Base-by-base conservation (phyloP, 805 yeast species). In the Kodamaea leandrae region DNA sequence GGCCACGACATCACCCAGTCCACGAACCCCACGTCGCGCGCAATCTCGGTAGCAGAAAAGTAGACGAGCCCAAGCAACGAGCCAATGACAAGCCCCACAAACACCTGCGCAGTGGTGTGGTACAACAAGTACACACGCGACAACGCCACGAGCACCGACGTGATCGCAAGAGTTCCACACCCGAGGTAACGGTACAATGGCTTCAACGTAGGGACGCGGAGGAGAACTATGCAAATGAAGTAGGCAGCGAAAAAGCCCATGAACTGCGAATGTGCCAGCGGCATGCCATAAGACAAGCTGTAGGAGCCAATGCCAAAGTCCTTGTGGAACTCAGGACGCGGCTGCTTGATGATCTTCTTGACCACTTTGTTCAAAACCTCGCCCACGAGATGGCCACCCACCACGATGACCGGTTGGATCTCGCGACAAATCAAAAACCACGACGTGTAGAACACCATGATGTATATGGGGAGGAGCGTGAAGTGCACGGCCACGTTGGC, bases 201-300 rank as follows among this genome's bases (percentile, higher is more conserved):
- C 4, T 54, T 43, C 36, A 76, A 49, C 29, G 51, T 55, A 10
- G 33, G 61, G 55, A 47, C 64, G 60, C 78, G 78, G 64, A 55
- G 72, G 64, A 48, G 58, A 49, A 60, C 61, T 41, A 43, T 74
- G 43, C 84, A 68, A 2, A 71, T 51, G 46, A 73, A 65, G 55
- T 81, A 85, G 6, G 74, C 66, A n/a, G 78, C 74, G 48, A 84
- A 80, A 57, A 80, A 93, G 2, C 96, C 95, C 89, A 91, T 85
- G 61, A 90, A 93, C 64, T 91, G 99, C 0, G 96, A 80, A 62
- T 91, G 99, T 1, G 99, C 96, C 39, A 90, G 81, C 0, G 99
- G 99, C 97, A 91, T 91, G 0, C 99, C 99, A 58, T 83, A 89
- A 1, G 84, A 81, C 47, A 84, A 72, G 43, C 78, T 61, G 32